These are phyloP conservation scores for Trichoderma lentiforme DNA, from an alignment of 2,329 filamentous ascomycete species.

Conservation along the genomic window DNA sequence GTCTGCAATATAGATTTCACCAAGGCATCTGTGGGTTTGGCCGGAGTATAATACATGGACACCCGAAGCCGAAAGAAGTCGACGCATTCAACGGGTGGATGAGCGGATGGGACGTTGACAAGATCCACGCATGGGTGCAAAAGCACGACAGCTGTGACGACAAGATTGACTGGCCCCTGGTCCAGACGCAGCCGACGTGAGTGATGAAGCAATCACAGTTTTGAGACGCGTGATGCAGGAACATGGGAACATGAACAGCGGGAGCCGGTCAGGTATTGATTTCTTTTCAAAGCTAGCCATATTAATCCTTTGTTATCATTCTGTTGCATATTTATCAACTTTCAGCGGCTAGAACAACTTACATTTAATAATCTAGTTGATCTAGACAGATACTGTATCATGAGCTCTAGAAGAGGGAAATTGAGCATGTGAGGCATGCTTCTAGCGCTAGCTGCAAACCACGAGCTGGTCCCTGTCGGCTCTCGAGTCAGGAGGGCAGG, in stretches of 20 bases:
- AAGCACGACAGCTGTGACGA: slow-evolving; percentile 34
- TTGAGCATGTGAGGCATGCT: not conserved
- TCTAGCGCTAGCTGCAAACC: not conserved
- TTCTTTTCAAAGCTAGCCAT: not conserved
- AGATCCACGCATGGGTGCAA: slow-evolving; percentile 40
- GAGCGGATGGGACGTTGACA: slow-evolving; percentile 43
- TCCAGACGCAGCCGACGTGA: not conserved
- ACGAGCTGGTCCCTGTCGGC: not conserved
- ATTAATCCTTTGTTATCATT: not conserved
- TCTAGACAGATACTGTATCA: not conserved
- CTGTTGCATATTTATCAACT: not conserved
- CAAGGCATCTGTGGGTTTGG: slow-evolving; percentile 38
- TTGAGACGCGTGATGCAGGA: not conserved
- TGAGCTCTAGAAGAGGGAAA: not conserved
- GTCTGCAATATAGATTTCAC: slow-evolving; percentile 42
- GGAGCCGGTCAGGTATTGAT: not conserved
- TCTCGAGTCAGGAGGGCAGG: slow-evolving; percentile 2
- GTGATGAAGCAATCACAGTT: not conserved
- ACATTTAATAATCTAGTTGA: not conserved
- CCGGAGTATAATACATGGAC: slow-evolving; percentile 38
- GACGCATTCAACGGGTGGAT: slow-evolving; percentile 31
- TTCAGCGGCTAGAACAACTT: not conserved
- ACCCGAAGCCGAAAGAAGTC: slow-evolving; percentile 32
- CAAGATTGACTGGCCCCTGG: slow-evolving; percentile 1
- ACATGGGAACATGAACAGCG: not conserved